phyloP scores from a whole-genome alignment of 2,329 filamentous ascomycete genomes.

The Clonostachys byssicola region DNA sequence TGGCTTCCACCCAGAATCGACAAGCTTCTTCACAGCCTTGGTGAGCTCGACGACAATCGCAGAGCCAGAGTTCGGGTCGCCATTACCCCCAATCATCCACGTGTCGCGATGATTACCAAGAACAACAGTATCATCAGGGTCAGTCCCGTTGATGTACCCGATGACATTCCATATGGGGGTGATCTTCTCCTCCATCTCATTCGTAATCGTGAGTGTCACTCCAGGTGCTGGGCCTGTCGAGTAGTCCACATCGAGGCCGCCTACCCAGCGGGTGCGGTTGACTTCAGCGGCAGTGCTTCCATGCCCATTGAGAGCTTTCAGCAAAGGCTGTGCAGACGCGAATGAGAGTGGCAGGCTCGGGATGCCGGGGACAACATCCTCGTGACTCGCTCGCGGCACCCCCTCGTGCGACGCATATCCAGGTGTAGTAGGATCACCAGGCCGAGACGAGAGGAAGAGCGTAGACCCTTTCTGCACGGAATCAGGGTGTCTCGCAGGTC shows the following conservation, averaged over 20 bases:
- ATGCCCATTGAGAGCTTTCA: constrained; percentile 74
- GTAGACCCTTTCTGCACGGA: constrained; percentile 76
- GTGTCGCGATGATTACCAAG: constrained; percentile 80
- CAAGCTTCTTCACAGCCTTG: constrained; percentile 64
- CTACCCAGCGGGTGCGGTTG: constrained; percentile 54
- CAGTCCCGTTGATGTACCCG: constrained; percentile 73
- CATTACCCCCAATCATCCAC: constrained; percentile 83
- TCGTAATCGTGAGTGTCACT: constrained; percentile 60
- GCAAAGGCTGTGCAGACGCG: constrained; percentile 67
- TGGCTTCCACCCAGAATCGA: constrained; percentile 75
- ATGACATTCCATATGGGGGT: constrained; percentile 76
- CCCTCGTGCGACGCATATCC: constrained; percentile 77
- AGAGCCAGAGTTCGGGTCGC: constrained; percentile 77
- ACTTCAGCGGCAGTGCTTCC: constrained; percentile 66
- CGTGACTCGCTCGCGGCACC: constrained; percentile 58
- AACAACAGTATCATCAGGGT: constrained; percentile 71
- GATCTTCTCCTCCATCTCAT: constrained; percentile 65
- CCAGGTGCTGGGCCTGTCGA: constrained; percentile 42
- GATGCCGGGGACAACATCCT: constrained; percentile 64
- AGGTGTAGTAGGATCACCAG: constrained; percentile 72
- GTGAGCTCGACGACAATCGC: constrained; percentile 74
- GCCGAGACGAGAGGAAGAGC: constrained; percentile 60
- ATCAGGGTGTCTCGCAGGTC: constrained; percentile 72
- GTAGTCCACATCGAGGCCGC: constrained; percentile 39
- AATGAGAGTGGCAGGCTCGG: constrained; percentile 82